These are phyloP conservation scores for Paramecium bursaria DNA, from an alignment of 73 alveolate species.

Conservation along the genomic window DNA sequence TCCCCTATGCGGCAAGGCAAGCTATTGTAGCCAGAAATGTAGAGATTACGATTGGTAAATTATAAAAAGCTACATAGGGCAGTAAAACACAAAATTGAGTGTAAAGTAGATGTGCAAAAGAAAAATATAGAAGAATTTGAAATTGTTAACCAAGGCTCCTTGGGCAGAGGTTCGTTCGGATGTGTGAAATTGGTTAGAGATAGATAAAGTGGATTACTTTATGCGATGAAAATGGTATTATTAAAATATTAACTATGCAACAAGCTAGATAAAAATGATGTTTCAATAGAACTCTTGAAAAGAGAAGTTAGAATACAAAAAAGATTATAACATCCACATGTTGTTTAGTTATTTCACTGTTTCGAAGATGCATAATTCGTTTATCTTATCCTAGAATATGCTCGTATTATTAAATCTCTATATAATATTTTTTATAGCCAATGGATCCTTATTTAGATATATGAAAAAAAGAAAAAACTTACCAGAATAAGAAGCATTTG, in stretches of 20 bases:
- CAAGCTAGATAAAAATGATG: constrained; percentile 27
- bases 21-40: constrained; percentile 30
- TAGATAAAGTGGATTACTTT: constrained; percentile 41
- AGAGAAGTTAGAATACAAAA: constrained; percentile 94
- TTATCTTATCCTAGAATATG: constrained; percentile 84
- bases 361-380: constrained; percentile 88
- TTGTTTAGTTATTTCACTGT: constrained; percentile 83
- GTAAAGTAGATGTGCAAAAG: constrained; percentile 34
- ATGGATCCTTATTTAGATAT: constrained; percentile 70
- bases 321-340: constrained; percentile 89
- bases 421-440: constrained; percentile 38
- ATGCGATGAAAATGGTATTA: constrained; percentile 66
- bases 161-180: constrained; percentile 63
- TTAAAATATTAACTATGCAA: background rate
- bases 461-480: constrained; percentile 60
- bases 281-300: constrained; percentile 54
- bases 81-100: constrained; percentile 17
- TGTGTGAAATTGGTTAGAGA: constrained; percentile 63
- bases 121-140: constrained; percentile 12
- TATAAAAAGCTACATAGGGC: constrained; percentile 30
- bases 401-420: background rate
- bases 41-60: constrained; percentile 47
- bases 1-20: constrained; percentile 7
- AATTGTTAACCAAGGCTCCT: constrained; percentile 25
- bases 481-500: constrained; percentile 71